Percentiles rank a stretch among this genome's conserved stretches.
These are phyloP conservation scores for Nitzschia sp. DNA, from an alignment of 108 stramenopile genomes.

Conservation along the genomic window DNA sequence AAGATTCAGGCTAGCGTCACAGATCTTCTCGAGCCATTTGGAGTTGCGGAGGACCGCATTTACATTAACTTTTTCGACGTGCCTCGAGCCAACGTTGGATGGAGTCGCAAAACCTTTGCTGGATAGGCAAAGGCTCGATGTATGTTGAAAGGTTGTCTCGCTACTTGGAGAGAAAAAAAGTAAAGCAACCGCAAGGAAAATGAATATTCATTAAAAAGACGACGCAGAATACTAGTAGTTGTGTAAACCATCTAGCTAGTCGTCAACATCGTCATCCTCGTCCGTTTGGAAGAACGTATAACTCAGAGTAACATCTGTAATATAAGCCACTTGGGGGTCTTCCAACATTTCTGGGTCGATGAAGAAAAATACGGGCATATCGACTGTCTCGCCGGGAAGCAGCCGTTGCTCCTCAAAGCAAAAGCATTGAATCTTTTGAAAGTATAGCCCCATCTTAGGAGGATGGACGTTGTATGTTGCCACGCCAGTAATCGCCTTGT, in stretches of 20 bases:
- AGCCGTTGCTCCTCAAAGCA: conserved; percentile 99
- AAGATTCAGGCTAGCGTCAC: conserved; percentile 62
- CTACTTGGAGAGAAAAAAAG: too few species aligned
- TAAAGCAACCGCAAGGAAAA: too few species aligned
- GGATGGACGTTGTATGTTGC: conserved; percentile 99
- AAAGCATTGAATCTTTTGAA: conserved; percentile 99
- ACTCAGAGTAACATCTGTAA: conserved; percentile 91
- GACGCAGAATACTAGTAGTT: too few species aligned
- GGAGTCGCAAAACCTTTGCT: conserved; percentile 79
- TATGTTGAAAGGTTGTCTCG: too few species aligned
- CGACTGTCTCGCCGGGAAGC: conserved; percentile 95
- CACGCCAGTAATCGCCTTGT: conserved; percentile 97
- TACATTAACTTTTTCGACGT: conserved; percentile 89
- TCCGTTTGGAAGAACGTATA: conserved; percentile 99
- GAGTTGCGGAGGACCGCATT: conserved; percentile 59
- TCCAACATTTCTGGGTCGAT: conserved; percentile 97
- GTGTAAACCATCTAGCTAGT: too few species aligned
- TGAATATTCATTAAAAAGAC: too few species aligned
- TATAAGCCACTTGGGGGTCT: conserved; percentile 90
- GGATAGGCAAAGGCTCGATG: conserved; percentile 38
- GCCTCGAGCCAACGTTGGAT: conserved; percentile 78
- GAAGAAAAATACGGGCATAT: conserved; percentile 99
- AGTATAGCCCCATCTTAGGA: conserved; percentile 94
- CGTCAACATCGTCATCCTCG: conserved; percentile 87
- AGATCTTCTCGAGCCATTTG: conserved; percentile 63